Conservation (phyloP, 164 flowering plant species). For the Berberis thunbergii region DNA sequence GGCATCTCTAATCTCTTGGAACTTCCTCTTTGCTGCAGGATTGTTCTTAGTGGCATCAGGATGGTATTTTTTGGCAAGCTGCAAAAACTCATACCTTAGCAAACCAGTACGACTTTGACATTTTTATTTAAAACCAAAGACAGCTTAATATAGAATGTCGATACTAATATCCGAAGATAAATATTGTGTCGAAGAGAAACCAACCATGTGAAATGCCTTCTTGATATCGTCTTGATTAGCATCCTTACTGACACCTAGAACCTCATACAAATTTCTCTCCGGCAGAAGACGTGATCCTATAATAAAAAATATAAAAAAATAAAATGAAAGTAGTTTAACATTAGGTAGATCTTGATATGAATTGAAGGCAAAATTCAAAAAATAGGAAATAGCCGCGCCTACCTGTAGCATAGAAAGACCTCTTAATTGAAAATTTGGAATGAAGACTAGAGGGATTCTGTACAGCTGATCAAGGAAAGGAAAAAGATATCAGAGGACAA, state of each 20-base stretch:
- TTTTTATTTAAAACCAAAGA: neutral
- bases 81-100: slow-evolving; percentile 12
- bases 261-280: slow-evolving; percentile 21
- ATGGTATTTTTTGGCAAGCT: slow-evolving; percentile 96
- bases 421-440: slow-evolving; percentile 5
- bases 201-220: slow-evolving; percentile 74
- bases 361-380: no score
- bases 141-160: neutral
- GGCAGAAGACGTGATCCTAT: slow-evolving; percentile 22
- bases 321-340: neutral
- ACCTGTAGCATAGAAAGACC: slow-evolving; percentile 72
- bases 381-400: neutral
- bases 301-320: neutral
- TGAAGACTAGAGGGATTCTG: no score
- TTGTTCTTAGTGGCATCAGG: slow-evolving; percentile 84
- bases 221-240: slow-evolving; percentile 76
- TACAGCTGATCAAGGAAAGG: no score
- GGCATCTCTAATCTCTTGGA: slow-evolving; percentile 94
- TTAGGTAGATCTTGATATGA: no score
- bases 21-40: slow-evolving; percentile 77
- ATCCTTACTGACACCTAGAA: slow-evolving; percentile 60
- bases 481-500: no score
- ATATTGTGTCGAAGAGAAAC: slow-evolving; percentile 6
- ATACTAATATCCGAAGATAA: neutral
- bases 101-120: no score